A percentile compares a stretch with the other conserved stretches of the same genome.
Evolutionary conservation across 805 yeast genomes (phyloP).

Genomic region (Kluyveromyces aestuarii): DNA sequence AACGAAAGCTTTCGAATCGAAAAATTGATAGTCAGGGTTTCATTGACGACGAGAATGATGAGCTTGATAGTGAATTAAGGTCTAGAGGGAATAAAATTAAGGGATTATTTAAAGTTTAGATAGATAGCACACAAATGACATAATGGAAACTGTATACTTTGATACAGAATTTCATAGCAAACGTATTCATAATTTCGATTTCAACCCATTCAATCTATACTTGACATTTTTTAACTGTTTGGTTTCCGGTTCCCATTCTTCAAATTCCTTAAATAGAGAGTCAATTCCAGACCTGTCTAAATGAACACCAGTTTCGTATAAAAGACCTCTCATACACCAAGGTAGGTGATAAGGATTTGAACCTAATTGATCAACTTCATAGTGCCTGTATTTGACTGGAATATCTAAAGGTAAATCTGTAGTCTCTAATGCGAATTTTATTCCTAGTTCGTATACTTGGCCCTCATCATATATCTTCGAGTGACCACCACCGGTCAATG

Average conservation of each 20-base stretch:
- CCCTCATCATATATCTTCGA: slow-evolving; percentile 80
- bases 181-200: slow-evolving; percentile 12
- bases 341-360: slow-evolving; percentile 81
- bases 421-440: slow-evolving; percentile 68
- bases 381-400: slow-evolving; percentile 33
- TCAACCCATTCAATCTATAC: slow-evolving; percentile 57
- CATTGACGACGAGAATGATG: slow-evolving; percentile 15
- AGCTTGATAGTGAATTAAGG: slow-evolving; percentile 1
- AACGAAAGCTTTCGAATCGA: slow-evolving; percentile 11
- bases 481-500: slow-evolving; percentile 93
- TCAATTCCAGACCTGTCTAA: slow-evolving; percentile 50
- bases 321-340: slow-evolving; percentile 83
- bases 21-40: slow-evolving; percentile 12
- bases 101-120: slow-evolving; percentile 1
- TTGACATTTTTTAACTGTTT: slow-evolving; percentile 77
- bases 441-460: slow-evolving; percentile 73
- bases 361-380: slow-evolving; percentile 57
- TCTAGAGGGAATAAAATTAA: not conserved
- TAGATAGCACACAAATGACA: not conserved
- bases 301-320: slow-evolving; percentile 52
- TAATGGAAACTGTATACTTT: not conserved
- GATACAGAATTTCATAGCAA: not conserved
- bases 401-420: slow-evolving; percentile 41
- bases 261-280: slow-evolving; percentile 60
- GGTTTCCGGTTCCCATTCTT: slow-evolving; percentile 79